Conservation (phyloP, 1,284 basidiomycete species). For the Ustilago cynodontis region DNA sequence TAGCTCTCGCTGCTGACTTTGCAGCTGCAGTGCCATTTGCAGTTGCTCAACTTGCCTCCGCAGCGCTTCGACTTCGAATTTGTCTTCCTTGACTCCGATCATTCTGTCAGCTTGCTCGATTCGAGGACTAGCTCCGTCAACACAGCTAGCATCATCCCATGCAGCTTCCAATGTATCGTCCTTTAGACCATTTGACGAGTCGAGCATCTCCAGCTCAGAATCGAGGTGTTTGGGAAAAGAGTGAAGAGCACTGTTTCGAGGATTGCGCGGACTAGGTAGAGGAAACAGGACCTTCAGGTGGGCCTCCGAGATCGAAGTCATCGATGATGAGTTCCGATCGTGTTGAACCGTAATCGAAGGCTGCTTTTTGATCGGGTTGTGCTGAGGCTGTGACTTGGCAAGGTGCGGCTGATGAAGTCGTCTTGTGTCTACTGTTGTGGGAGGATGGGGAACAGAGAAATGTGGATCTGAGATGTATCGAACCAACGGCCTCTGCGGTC, state of each 20-base stretch:
- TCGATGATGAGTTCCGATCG: not conserved
- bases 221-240: not conserved
- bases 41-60: constrained; percentile 45
- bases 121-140: constrained; percentile 16
- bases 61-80: constrained; percentile 41
- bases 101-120: not conserved
- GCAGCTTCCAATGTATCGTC: constrained; percentile 25
- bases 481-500: not conserved
- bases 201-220: not conserved
- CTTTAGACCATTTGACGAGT: not conserved
- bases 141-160: constrained; percentile 35
- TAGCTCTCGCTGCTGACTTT: constrained; percentile 22
- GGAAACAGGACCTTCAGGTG: constrained; percentile 4
- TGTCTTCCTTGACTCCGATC: not conserved
- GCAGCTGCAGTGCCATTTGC: constrained; percentile 41
- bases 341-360: not conserved
- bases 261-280: constrained; percentile 9
- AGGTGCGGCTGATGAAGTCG: not conserved
- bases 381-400: not conserved
- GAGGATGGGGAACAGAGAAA: not conserved
- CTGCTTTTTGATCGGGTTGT: not conserved
- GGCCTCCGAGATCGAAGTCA: not conserved
- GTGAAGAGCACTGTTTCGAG: not conserved
- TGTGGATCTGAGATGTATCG: constrained; percentile 2
- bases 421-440: not conserved